These are phyloP conservation scores for Handroanthus guayacan DNA, from an alignment of 257 asterid species.

Conservation along the genomic window DNA sequence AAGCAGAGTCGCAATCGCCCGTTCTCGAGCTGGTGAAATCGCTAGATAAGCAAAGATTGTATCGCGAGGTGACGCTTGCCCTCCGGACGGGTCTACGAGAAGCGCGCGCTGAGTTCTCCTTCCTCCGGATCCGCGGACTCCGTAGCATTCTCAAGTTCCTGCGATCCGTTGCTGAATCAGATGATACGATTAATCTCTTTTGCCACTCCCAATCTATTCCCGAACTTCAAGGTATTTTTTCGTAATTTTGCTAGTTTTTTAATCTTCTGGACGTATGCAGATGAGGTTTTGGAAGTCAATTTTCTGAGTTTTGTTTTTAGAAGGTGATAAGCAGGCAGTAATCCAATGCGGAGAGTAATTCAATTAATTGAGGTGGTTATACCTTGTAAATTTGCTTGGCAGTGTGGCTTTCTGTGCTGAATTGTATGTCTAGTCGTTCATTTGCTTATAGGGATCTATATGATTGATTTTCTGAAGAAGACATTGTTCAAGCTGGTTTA, in stretches of 20 bases:
- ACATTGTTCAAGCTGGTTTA: not conserved
- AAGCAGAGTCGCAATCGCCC: conserved; percentile 56
- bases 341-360: conserved; percentile 10
- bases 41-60: conserved; percentile 76
- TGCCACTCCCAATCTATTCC: conserved; percentile 79
- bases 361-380: not conserved
- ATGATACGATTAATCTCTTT: conserved; percentile 72
- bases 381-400: not conserved
- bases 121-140: conserved; percentile 85
- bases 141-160: conserved; percentile 86
- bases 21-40: conserved; percentile 81
- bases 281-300: conserved; percentile 23
- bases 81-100: conserved; percentile 88
- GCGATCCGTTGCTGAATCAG: conserved; percentile 82
- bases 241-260: conserved; percentile 2
- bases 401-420: conserved; percentile 29
- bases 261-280: not conserved
- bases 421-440: not conserved
- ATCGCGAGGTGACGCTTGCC: conserved; percentile 89
- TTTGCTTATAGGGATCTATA: conserved; percentile 1
- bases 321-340: not conserved
- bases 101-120: conserved; percentile 91
- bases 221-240: conserved; percentile 73
- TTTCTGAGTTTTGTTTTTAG: not conserved
- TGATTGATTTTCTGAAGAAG: not conserved